A percentile compares a stretch with the other conserved stretches of the same genome.
phyloP scores from a whole-genome alignment of 805 yeast species.

The Suhomyces pyralidae region DNA sequence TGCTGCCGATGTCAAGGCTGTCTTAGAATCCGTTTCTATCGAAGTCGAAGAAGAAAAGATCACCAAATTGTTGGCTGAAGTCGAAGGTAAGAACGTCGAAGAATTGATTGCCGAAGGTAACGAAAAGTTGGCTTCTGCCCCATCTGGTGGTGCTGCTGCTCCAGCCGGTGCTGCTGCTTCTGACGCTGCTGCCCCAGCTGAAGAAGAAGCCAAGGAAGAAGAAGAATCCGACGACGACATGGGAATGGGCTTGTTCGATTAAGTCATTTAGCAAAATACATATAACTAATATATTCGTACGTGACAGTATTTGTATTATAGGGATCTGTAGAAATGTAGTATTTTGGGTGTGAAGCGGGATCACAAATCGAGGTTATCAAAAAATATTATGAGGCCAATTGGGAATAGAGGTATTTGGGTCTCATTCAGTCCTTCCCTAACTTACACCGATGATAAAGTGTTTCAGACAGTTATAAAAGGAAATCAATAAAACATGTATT shows the following conservation, averaged over 20 bases:
- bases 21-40: constrained; percentile 39
- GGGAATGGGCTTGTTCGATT: constrained; percentile 34
- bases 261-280: constrained; percentile 9
- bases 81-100: constrained; percentile 34
- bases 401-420: no score
- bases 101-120: constrained; percentile 38
- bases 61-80: constrained; percentile 33
- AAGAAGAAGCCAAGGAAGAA: constrained; percentile 22
- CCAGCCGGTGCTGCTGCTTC: constrained; percentile 24
- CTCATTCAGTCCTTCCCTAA: no score
- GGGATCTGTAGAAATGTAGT: no score
- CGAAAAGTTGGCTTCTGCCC: constrained; percentile 35
- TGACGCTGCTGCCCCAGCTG: constrained; percentile 26
- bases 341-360: no score
- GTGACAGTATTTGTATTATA: background rate
- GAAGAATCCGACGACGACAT: constrained; percentile 28
- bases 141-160: constrained; percentile 32
- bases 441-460: no score
- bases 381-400: background rate
- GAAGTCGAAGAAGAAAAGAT: constrained; percentile 35
- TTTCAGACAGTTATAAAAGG: no score
- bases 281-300: constrained; percentile 4
- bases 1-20: constrained; percentile 39
- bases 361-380: background rate
- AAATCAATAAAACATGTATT: no score